Evolutionary conservation across 2,329 filamentous ascomycete species (phyloP).

Genomic region (Camptophora hylomeconis): DNA sequence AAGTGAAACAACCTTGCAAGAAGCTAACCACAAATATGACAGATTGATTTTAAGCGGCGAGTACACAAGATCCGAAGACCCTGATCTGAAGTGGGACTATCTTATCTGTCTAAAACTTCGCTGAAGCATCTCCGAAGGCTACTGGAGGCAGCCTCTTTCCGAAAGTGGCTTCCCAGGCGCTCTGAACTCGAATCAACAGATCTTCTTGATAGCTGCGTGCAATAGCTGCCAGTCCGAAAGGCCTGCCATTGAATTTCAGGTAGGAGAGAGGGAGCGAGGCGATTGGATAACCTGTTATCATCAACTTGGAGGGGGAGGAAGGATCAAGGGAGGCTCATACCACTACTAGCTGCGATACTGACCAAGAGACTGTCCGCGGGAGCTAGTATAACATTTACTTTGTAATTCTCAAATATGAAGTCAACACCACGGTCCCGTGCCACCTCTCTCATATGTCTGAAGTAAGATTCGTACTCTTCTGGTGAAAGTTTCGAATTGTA

Average conservation of each 20-base stretch:
- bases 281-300: conserved; percentile 9
- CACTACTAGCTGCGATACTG: not conserved
- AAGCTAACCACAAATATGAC: no score
- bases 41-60: no score
- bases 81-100: no score
- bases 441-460: conserved; percentile 1
- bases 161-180: conserved; percentile 12
- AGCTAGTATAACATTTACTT: conserved; percentile 3
- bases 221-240: conserved; percentile 10
- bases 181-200: conserved; percentile 5
- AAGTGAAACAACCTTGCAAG: no score
- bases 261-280: conserved; percentile 9
- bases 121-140: no score
- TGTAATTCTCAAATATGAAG: not conserved
- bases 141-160: no score
- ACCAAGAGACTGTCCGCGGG: conserved; percentile 2
- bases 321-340: no score
- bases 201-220: conserved; percentile 6
- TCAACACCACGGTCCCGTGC: conserved; percentile 1
- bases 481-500: not conserved
- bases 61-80: no score
- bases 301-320: not conserved
- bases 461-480: not conserved
- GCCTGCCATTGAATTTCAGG: conserved; percentile 10
- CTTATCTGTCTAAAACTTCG: no score